phyloP scores from a whole-genome alignment of 805 yeast genomes.

The Ogataea siamensis region DNA sequence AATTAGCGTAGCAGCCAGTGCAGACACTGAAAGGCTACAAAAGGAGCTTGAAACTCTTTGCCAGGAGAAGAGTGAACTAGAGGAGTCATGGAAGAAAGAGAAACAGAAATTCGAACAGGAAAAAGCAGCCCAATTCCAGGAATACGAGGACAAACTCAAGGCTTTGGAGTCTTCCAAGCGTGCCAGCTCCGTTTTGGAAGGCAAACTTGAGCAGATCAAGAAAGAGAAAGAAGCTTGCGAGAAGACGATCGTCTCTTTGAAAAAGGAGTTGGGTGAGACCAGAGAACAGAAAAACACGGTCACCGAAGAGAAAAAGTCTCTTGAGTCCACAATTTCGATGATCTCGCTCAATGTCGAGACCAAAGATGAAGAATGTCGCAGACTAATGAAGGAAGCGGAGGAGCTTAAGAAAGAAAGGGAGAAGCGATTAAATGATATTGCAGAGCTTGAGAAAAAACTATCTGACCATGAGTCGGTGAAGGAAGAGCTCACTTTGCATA shows the following conservation, averaged over 20 bases:
- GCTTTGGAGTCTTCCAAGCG: background rate
- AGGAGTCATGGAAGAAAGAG: background rate
- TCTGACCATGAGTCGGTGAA: slow-evolving; percentile 1
- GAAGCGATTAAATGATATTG: background rate
- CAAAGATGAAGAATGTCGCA: slow-evolving; percentile 21
- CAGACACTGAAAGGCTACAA: background rate
- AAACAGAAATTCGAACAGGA: background rate
- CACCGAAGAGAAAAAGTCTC: slow-evolving; percentile 10
- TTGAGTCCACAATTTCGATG: slow-evolving; percentile 31
- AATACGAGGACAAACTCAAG: slow-evolving; percentile 2
- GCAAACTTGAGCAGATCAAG: slow-evolving; percentile 29
- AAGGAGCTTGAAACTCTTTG: background rate
- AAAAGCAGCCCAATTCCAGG: background rate
- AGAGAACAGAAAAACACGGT: slow-evolving; percentile 28
- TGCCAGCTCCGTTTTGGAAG: background rate
- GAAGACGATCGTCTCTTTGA: slow-evolving; percentile 27
- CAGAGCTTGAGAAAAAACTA: slow-evolving; percentile 5
- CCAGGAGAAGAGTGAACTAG: background rate
- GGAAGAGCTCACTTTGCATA: background rate
- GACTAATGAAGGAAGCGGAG: slow-evolving; percentile 9
- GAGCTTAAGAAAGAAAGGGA: slow-evolving; percentile 38
- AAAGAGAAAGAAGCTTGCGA: slow-evolving; percentile 29
- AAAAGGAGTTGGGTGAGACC: slow-evolving; percentile 24
- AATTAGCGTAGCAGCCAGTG: background rate
- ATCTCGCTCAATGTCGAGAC: slow-evolving; percentile 35